Conservation (phyloP, 2,329 filamentous ascomycete species). For the Fusarium miscanthi region DNA sequence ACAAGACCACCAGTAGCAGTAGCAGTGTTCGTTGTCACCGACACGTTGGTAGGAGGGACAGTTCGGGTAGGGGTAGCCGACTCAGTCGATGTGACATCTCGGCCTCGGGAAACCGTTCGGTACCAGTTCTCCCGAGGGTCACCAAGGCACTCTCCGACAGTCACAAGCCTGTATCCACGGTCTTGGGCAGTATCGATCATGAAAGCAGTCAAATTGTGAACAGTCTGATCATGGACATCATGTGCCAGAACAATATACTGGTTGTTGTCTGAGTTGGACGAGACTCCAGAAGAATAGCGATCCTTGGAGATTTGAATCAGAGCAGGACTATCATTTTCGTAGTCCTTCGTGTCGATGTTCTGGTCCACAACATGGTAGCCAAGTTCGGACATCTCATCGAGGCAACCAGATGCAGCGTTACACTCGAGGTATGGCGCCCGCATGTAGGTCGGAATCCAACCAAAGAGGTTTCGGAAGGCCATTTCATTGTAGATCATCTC, state of each 20-base stretch:
- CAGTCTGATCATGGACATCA: conserved; percentile 62
- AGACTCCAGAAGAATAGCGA: conserved; percentile 51
- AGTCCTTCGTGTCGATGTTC: conserved; percentile 71
- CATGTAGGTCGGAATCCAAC: conserved; percentile 57
- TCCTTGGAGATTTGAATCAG: conserved; percentile 61
- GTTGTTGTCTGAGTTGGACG: conserved; percentile 42
- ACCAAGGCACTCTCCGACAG: conserved; percentile 67
- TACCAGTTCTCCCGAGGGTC: conserved; percentile 66
- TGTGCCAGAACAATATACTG: conserved; percentile 65
- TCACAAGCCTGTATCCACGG: conserved; percentile 60
- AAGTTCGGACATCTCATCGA: conserved; percentile 51
- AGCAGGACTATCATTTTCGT: conserved; percentile 61
- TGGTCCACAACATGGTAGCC: conserved; percentile 68
- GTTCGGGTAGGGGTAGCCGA: conserved; percentile 23
- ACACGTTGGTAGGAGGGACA: conserved; percentile 7
- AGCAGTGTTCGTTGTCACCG: conserved; percentile 25
- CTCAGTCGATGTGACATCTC: conserved; percentile 12
- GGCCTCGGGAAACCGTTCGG: conserved; percentile 46
- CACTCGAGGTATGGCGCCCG: conserved; percentile 60
- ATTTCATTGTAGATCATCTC: conserved; percentile 60
- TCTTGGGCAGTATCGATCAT: conserved; percentile 56
- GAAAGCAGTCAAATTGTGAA: conserved; percentile 54
- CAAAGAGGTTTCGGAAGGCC: conserved; percentile 56
- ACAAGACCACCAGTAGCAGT: conserved; percentile 35
- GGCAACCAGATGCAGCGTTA: conserved; percentile 53